Conservation (phyloP, 75 land plant species). For the Pseudotsuga menziesii region DNA sequence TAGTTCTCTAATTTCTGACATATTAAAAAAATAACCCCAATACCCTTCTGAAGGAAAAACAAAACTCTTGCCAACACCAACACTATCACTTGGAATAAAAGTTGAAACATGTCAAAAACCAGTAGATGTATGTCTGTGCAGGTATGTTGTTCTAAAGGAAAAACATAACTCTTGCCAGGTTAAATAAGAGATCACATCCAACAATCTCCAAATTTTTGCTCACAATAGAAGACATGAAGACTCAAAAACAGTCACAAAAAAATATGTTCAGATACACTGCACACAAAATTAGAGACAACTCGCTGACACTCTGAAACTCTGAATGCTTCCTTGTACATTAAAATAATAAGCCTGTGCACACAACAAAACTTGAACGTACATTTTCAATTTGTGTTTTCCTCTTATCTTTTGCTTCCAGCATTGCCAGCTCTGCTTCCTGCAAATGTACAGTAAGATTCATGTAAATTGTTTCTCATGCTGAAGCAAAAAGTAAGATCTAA, state of each 20-base stretch:
- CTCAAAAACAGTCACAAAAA: neutral
- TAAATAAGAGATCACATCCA: neutral
- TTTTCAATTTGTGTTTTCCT: conserved; percentile 44
- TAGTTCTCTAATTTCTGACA: neutral
- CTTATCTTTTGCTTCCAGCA: conserved; percentile 72
- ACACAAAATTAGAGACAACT: neutral
- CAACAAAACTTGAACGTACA: conserved; percentile 42
- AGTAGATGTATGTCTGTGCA: neutral
- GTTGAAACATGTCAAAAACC: too few relatives aligned
- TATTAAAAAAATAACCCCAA: too few relatives aligned
- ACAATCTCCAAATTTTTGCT: neutral
- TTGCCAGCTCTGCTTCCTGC: conserved; percentile 86
- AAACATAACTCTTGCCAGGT: neutral
- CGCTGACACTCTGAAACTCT: conserved; percentile 5
- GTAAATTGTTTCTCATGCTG: neutral
- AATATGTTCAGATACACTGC: neutral
- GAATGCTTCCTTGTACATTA: neutral
- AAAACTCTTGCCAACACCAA: neutral
- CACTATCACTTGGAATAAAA: neutral
- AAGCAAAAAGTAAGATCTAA: neutral
- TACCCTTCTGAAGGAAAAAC: neutral
- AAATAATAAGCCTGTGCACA: conserved; percentile 5
- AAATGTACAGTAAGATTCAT: conserved; percentile 1
- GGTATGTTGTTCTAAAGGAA: neutral
- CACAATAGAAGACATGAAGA: neutral